Conservation (phyloP, 148 eudicot species). For the Drosera capensis region DNA sequence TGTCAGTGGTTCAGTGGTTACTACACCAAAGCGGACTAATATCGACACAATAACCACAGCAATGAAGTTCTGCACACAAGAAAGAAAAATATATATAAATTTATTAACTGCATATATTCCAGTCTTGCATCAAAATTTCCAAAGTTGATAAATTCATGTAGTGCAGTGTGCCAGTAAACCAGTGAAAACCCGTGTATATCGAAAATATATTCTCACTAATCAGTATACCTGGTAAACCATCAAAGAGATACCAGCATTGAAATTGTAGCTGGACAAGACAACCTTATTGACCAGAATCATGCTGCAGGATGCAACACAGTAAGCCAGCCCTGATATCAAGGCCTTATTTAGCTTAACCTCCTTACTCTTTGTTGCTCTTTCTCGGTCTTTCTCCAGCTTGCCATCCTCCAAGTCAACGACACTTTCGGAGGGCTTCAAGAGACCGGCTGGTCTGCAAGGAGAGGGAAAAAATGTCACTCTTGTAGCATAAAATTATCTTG, state of each 20-base stretch:
- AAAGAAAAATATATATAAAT: background rate
- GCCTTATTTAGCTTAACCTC: slow-evolving; percentile 46
- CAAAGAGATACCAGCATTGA: slow-evolving; percentile 74
- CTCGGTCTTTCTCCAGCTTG: slow-evolving; percentile 41
- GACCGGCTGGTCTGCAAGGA: slow-evolving; percentile 21
- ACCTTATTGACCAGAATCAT: slow-evolving; percentile 83
- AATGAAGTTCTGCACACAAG: slow-evolving; percentile 54
- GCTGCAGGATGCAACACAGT: slow-evolving; percentile 77
- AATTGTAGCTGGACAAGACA: slow-evolving; percentile 59
- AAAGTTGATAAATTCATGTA: too few species aligned
- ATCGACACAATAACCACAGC: slow-evolving; percentile 41
- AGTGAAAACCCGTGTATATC: too few species aligned
- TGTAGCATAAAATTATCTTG: background rate
- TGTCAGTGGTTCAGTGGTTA: slow-evolving; percentile 49
- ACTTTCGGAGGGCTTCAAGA: slow-evolving; percentile 28
- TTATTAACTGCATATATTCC: background rate
- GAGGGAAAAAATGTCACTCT: background rate
- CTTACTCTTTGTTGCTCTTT: slow-evolving; percentile 32
- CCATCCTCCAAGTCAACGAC: slow-evolving; percentile 71
- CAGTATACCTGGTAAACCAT: slow-evolving; percentile 82
- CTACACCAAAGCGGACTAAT: slow-evolving; percentile 37
- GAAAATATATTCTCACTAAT: too few species aligned
- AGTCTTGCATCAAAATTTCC: too few species aligned
- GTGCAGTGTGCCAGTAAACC: too few species aligned
- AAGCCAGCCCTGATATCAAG: slow-evolving; percentile 76